These are phyloP conservation scores for Elaeis guineensis DNA, from an alignment of 176 grass and related monocot species.

Conservation along the genomic window DNA sequence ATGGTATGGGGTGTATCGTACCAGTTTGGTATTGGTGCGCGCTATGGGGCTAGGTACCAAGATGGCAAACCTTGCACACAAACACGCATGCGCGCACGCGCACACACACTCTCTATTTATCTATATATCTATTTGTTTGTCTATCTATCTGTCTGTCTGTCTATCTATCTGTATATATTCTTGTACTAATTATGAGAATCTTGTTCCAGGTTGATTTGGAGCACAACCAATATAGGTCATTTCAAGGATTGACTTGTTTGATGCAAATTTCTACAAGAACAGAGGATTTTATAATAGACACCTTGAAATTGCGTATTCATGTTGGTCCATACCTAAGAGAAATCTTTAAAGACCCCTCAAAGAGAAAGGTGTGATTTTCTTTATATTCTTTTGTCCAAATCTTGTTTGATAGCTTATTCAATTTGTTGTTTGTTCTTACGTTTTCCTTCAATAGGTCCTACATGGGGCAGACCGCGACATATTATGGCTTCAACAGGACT, in stretches of 20 bases:
- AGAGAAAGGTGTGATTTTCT: constrained; percentile 66
- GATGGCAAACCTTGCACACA: too few relatives aligned
- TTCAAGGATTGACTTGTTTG: constrained; percentile 95
- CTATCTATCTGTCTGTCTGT: too few relatives aligned
- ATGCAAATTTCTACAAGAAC: constrained; percentile 99
- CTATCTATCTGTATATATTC: too few relatives aligned
- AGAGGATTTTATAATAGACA: constrained; percentile 88
- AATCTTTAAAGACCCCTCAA: constrained; percentile 74
- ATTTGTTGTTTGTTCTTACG: not conserved
- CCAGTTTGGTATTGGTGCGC: too few relatives aligned
- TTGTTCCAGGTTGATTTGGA: constrained; percentile 90
- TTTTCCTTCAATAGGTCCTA: constrained; percentile 50
- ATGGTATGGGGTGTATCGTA: too few relatives aligned
- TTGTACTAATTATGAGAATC: not conserved
- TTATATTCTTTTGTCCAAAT: not conserved
- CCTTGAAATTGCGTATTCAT: constrained; percentile 83
- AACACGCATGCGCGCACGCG: too few relatives aligned
- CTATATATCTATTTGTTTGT: too few relatives aligned
- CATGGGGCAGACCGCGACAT: constrained; percentile 98
- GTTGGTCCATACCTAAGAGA: constrained; percentile 63
- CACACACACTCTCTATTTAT: too few relatives aligned
- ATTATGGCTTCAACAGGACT: constrained; percentile 84
- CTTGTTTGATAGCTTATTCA: constrained; percentile 17
- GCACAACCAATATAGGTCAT: constrained; percentile 96
- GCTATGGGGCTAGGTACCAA: too few relatives aligned